Evolutionary conservation across 495 filamentous ascomycete species (phyloP).

Genomic region (Annulohypoxylon nitens): DNA sequence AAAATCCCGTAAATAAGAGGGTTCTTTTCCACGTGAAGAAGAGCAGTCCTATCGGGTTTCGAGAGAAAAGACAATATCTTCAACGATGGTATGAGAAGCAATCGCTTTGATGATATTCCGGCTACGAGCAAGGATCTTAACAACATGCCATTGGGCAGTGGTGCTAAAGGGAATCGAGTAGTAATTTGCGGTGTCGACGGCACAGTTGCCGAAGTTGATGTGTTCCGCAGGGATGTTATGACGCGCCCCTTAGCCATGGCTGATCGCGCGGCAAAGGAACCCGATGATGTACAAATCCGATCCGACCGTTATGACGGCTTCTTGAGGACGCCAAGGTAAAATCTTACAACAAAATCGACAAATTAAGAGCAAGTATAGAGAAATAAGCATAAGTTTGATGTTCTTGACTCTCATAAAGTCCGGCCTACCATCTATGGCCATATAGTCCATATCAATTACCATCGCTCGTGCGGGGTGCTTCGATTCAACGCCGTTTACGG

Average conservation of each 20-base stretch:
- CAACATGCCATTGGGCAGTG: constrained; percentile 1
- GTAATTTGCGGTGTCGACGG: neutral
- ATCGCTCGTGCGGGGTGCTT: neutral
- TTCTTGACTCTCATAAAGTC: constrained; percentile 3
- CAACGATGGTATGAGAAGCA: constrained; percentile 3
- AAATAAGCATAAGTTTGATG: neutral
- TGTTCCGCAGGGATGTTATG: neutral
- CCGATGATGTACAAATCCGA: neutral
- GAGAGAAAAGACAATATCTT: neutral
- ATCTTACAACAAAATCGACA: neutral
- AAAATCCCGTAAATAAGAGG: neutral
- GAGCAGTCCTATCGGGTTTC: neutral
- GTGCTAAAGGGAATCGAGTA: constrained; percentile 1
- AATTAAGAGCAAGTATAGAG: neutral
- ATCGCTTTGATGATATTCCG: constrained; percentile 4
- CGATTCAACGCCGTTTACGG: neutral
- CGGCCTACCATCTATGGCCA: neutral
- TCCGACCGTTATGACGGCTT: neutral
- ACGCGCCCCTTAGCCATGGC: constrained; percentile 2
- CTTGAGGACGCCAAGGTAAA: neutral
- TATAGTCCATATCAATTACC: constrained; percentile 4
- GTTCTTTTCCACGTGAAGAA: constrained; percentile 5
- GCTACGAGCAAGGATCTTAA: neutral
- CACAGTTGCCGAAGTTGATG: neutral
- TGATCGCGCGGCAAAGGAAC: neutral